Conservation (phyloP, 495 filamentous ascomycete genomes). For the Immersiella caudata region DNA sequence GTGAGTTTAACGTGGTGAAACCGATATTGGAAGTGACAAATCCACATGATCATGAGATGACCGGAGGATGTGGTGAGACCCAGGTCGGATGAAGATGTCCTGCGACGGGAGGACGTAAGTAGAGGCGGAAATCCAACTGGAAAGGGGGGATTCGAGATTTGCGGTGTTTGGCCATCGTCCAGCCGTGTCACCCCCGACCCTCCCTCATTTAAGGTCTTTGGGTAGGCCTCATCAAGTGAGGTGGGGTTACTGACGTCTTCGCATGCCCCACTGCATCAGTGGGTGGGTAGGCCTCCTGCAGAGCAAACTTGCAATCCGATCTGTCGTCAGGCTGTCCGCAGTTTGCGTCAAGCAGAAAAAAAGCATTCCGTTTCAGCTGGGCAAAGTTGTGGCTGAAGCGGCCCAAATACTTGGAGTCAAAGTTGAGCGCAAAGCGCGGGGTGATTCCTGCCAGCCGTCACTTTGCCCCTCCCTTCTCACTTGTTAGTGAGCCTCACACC, state of each 20-base stretch:
- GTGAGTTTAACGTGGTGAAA: not conserved
- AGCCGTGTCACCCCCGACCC: slow-evolving; percentile 19
- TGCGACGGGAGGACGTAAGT: not conserved
- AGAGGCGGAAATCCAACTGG: not conserved
- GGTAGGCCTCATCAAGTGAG: not conserved
- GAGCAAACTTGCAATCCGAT: not conserved
- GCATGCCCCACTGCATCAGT: not conserved
- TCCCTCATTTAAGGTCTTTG: not conserved
- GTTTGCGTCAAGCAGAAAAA: not conserved
- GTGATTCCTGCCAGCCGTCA: not conserved
- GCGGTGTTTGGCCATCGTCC: not conserved
- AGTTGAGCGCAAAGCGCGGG: not conserved
- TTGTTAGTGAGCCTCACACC: too few relatives aligned
- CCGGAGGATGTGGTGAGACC: not conserved
- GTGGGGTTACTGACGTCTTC: not conserved
- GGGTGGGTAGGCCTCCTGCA: not conserved
- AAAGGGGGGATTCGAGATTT: not conserved
- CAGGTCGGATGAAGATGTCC: not conserved
- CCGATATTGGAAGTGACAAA: too few relatives aligned
- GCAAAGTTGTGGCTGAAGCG: not conserved
- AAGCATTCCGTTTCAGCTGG: not conserved
- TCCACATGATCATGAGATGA: not conserved
- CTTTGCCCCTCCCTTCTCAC: too few relatives aligned
- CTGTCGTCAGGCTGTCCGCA: too few relatives aligned
- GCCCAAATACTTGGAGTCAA: too few relatives aligned